Evolutionary conservation across 2,329 filamentous ascomycete species (phyloP).

Genomic region (Ceratocystis smalleyi): DNA sequence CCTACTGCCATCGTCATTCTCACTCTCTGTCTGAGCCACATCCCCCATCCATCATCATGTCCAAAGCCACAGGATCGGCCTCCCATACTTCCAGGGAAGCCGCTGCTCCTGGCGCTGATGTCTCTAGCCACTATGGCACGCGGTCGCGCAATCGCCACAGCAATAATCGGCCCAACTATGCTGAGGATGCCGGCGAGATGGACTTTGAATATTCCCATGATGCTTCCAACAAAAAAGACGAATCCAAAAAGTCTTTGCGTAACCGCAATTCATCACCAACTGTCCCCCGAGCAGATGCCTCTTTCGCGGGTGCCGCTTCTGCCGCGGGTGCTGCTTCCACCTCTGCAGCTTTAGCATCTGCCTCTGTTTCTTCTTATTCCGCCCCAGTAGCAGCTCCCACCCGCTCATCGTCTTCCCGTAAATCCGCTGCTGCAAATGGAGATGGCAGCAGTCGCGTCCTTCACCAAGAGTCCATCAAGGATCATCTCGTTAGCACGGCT

Average conservation of each 20-base stretch:
- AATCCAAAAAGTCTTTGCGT: constrained; percentile 41
- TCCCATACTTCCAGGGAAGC: constrained; percentile 31
- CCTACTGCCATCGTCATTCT: background rate
- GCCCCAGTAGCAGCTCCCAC: constrained; percentile 26
- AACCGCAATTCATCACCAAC: constrained; percentile 15
- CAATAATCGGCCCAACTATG: constrained; percentile 76
- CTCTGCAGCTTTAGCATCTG: constrained; percentile 21
- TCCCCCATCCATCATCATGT: constrained; percentile 27
- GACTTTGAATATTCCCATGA: constrained; percentile 60
- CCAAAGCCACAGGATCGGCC: constrained; percentile 33
- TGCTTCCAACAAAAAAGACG: constrained; percentile 37
- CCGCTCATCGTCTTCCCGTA: constrained; percentile 27
- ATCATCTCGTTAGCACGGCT: constrained; percentile 9
- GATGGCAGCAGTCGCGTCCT: constrained; percentile 13
- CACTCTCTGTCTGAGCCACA: constrained; percentile 14
- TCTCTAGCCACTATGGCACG: constrained; percentile 68
- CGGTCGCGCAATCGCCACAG: constrained; percentile 79
- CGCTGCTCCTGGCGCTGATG: constrained; percentile 32
- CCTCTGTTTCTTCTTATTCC: constrained; percentile 23
- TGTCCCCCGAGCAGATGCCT: background rate
- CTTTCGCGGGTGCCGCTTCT: background rate
- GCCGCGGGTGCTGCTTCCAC: constrained; percentile 26
- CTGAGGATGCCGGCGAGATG: constrained; percentile 75
- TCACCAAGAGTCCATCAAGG: constrained; percentile 14
- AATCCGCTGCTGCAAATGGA: constrained; percentile 28